Percentiles rank a stretch among this genome's conserved stretches.
phyloP scores from a whole-genome alignment of 352 stramenopile species.

The Pythium rhizo-oryzae region DNA sequence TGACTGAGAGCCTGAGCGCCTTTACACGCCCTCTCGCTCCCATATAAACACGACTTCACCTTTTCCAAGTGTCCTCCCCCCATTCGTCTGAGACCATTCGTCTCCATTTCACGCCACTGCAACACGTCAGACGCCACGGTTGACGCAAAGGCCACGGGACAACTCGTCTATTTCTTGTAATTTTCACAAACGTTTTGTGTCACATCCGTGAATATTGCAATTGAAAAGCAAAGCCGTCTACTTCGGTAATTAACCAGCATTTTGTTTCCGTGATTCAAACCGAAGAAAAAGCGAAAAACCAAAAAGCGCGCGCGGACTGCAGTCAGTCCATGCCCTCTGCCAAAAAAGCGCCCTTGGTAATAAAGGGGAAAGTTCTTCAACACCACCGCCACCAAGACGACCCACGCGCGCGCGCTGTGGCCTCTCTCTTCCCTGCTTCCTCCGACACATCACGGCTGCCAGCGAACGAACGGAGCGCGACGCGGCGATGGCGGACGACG shows the following conservation, averaged over 20 bases:
- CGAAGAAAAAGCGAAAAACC: not conserved
- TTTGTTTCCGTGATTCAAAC: constrained; percentile 18
- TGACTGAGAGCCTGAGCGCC: not conserved
- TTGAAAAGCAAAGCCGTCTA: not conserved
- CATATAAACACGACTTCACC: not conserved
- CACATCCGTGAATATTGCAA: not conserved
- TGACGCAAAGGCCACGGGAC: not conserved
- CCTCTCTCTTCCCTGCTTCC: not conserved
- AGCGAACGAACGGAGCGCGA: not conserved
- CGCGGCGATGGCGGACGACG: constrained; percentile 42
- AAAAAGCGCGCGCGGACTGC: not conserved
- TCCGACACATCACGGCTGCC: not conserved
- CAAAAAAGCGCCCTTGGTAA: not conserved
- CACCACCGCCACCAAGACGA: not conserved
- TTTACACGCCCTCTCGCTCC: not conserved
- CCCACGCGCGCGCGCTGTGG: not conserved
- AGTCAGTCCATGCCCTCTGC: not conserved
- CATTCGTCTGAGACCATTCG: not conserved
- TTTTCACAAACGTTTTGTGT: not conserved
- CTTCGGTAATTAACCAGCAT: not conserved
- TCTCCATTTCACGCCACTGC: not conserved
- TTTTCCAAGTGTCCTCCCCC: not conserved
- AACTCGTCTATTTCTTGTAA: not conserved
- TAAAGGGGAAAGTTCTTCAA: constrained; percentile 2
- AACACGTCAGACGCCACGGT: not conserved